phyloP scores from a whole-genome alignment of 306 rosid genomes.

The Delonix regia region DNA sequence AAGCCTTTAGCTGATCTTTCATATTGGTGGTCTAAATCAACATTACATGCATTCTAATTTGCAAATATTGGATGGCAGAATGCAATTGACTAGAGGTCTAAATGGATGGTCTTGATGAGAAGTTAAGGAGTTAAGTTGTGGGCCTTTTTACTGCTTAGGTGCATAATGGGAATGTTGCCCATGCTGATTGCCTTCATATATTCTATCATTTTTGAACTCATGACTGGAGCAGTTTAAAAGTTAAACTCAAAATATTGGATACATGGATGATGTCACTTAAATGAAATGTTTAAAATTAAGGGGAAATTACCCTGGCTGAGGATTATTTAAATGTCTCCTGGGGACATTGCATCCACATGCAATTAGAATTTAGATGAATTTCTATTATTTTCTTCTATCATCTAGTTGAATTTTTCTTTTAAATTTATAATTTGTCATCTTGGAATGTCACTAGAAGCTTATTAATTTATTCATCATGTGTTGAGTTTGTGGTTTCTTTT shows the following conservation, averaged over 20 bases:
- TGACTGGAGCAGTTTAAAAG: neutral
- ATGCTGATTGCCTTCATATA: neutral
- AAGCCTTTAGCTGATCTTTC: constrained; percentile 14
- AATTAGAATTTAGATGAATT: neutral
- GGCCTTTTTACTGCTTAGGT: neutral
- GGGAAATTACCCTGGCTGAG: neutral
- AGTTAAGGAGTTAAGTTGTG: neutral
- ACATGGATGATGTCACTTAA: neutral
- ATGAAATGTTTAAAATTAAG: neutral
- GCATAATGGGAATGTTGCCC: neutral
- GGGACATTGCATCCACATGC: neutral
- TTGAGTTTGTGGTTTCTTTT: neutral
- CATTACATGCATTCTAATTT: constrained; percentile 14
- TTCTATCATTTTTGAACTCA: neutral
- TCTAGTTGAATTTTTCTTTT: neutral
- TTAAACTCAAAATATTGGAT: neutral
- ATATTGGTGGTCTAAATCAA: constrained; percentile 18
- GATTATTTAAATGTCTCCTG: neutral
- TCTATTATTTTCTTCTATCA: no score
- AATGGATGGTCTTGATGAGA: neutral
- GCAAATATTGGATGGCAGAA: constrained; percentile 17
- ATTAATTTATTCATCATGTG: neutral
- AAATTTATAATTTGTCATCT: neutral
- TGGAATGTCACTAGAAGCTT: neutral
- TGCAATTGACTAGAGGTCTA: neutral